Conservation (phyloP, 768 basidiomycete species). For the Boletus rubroflammeus region DNA sequence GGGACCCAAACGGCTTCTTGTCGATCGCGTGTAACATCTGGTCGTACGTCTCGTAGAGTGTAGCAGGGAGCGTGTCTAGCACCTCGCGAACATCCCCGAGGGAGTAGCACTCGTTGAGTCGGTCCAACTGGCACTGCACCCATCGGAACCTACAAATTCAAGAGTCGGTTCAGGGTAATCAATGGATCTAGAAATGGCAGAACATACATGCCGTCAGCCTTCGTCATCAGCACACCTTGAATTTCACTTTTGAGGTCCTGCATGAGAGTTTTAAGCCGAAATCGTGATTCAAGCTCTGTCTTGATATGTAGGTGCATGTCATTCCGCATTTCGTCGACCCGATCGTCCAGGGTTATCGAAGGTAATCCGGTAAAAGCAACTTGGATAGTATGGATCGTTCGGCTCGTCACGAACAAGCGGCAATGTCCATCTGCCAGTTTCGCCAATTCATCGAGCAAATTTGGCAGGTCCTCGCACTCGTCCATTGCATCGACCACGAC, state of each 20-base stretch:
- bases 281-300: not conserved
- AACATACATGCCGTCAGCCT: not conserved
- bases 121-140: not conserved
- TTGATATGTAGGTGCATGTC: not conserved
- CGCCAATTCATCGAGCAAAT: not conserved
- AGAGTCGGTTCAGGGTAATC: not conserved
- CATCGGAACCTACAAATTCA: not conserved
- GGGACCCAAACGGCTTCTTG: not conserved
- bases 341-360: not conserved
- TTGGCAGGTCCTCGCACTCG: not conserved
- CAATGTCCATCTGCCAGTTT: not conserved
- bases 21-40: not conserved
- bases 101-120: not conserved
- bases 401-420: not conserved
- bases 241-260: not conserved
- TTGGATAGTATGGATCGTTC: not conserved
- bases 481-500: not conserved
- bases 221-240: not conserved
- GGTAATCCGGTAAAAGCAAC: not conserved
- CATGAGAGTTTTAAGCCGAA: not conserved
- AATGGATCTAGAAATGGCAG: not conserved
- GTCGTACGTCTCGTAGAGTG: not conserved
- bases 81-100: not conserved
- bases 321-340: not conserved
- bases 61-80: not conserved